These are phyloP conservation scores for Thamnidium elegans DNA, from an alignment of 192 early-diverging fungal genomes.

Conservation along the genomic window DNA sequence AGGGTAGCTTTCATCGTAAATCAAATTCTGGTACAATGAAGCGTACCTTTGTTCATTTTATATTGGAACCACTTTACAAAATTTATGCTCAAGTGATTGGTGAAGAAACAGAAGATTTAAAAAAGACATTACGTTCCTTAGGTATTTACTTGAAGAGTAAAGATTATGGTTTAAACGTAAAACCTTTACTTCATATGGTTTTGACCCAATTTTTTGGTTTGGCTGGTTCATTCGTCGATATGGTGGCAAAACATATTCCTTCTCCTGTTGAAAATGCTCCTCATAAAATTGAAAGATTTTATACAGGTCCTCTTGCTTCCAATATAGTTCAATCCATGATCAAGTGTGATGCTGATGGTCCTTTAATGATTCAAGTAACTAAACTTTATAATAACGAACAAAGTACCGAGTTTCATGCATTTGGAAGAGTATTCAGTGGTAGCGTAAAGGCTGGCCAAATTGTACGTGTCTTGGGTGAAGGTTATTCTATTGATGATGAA, in stretches of 20 bases:
- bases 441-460: constrained; percentile 70
- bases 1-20: constrained; percentile 78
- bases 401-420: constrained; percentile 81
- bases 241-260: constrained; percentile 74
- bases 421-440: constrained; percentile 95
- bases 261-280: constrained; percentile 78
- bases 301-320: constrained; percentile 60
- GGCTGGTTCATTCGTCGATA: constrained; percentile 86
- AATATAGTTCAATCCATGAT: constrained; percentile 67
- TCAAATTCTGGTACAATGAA: constrained; percentile 52
- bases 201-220: constrained; percentile 90
- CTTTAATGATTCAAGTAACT: constrained; percentile 87
- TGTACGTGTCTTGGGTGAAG: constrained; percentile 91
- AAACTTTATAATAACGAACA: constrained; percentile 90
- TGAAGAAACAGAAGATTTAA: constrained; percentile 72
- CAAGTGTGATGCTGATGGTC: constrained; percentile 82
- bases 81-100: constrained; percentile 81
- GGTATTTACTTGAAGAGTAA: constrained; percentile 81
- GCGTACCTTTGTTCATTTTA: constrained; percentile 94
- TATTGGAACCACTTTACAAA: constrained; percentile 95
- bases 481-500: constrained; percentile 88
- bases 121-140: constrained; percentile 65
- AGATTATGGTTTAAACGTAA: constrained; percentile 79
- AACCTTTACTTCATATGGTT: constrained; percentile 79
- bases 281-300: constrained; percentile 57